These are phyloP conservation scores for Chionographis japonica DNA, from an alignment of 106 monocot species.

Conservation along the genomic window DNA sequence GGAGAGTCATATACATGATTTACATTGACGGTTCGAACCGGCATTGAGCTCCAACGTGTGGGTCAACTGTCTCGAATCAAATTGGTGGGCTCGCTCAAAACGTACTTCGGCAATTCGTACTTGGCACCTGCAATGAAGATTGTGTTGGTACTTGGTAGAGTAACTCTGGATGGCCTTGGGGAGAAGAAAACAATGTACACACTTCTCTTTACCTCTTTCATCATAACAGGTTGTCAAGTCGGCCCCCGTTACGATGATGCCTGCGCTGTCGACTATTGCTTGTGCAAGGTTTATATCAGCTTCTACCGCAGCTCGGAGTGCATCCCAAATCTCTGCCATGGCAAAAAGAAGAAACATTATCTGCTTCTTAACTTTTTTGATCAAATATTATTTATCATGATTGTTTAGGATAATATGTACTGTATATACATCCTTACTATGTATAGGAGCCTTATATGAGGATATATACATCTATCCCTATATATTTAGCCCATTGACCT, in stretches of 20 bases:
- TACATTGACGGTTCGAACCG: constrained; percentile 2
- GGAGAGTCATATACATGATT: constrained; percentile 10
- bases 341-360: background rate
- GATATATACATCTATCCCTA: too few species aligned
- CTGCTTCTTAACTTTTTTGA: too few species aligned
- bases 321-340: constrained; percentile 76
- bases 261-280: constrained; percentile 56
- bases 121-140: constrained; percentile 47
- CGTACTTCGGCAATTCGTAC: constrained; percentile 66
- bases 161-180: too few species aligned
- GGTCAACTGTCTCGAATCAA: constrained; percentile 45
- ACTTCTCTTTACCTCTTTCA: constrained; percentile 40
- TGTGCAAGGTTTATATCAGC: constrained; percentile 51
- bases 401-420: too few species aligned
- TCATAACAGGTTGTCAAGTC: constrained; percentile 69
- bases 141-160: background rate
- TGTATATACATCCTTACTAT: too few species aligned
- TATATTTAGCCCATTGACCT: too few species aligned
- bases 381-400: too few species aligned
- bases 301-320: constrained; percentile 54
- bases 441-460: too few species aligned
- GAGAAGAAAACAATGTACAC: background rate
- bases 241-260: constrained; percentile 51
- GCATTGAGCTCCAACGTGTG: background rate
- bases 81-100: constrained; percentile 62